Evolutionary conservation across 2,329 filamentous ascomycete genomes (phyloP).

Genomic region (Colletotrichum lupini): DNA sequence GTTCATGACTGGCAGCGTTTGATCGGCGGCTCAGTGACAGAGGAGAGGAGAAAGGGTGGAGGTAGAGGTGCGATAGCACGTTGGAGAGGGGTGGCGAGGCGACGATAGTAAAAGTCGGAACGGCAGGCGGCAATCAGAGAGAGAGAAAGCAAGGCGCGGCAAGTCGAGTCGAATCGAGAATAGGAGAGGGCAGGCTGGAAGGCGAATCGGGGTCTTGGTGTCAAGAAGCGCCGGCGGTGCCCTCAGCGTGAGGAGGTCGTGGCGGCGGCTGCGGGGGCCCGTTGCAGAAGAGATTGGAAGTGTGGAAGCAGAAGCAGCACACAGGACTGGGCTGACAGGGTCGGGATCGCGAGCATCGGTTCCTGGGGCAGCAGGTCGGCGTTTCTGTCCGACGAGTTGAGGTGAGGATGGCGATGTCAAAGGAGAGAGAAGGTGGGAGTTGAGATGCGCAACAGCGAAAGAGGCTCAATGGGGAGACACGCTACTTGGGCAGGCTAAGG

Average conservation of each 20-base stretch:
- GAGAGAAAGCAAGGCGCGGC: neutral
- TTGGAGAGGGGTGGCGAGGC: slow-evolving; percentile 1
- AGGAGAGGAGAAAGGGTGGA: neutral
- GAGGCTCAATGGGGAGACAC: slow-evolving; percentile 18
- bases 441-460: slow-evolving; percentile 12
- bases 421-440: neutral
- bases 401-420: neutral
- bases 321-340: slow-evolving; percentile 9
- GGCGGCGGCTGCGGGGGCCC: slow-evolving; percentile 33
- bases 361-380: slow-evolving; percentile 1
- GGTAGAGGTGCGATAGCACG: neutral
- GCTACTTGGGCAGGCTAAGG: slow-evolving; percentile 13
- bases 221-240: slow-evolving; percentile 28
- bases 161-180: neutral
- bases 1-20: slow-evolving; percentile 56
- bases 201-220: slow-evolving; percentile 17
- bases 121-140: slow-evolving; percentile 7
- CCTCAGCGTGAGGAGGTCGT: slow-evolving; percentile 31
- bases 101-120: neutral
- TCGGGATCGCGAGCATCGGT: slow-evolving; percentile 22
- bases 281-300: slow-evolving; percentile 33
- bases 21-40: slow-evolving; percentile 2
- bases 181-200: slow-evolving; percentile 6
- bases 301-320: slow-evolving; percentile 24
- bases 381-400: neutral